These are phyloP conservation scores for Artemisia annua DNA, from an alignment of 129 eudicot species.

Conservation along the genomic window DNA sequence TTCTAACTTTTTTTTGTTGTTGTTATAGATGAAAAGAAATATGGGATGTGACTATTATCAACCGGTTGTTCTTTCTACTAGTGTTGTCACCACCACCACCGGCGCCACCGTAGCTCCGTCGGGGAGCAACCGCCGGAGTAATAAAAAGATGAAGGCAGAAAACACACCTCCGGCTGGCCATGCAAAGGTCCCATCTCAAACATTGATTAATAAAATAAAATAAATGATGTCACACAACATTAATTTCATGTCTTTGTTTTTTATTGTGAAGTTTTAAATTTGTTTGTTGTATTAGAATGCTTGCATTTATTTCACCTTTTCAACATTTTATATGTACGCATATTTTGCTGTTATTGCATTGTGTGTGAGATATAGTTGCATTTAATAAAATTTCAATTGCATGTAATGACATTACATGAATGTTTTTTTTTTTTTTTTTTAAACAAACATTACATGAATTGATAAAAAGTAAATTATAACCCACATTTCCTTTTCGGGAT, in stretches of 20 bases:
- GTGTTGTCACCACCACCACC: constrained; percentile 9
- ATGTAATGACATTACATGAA: neutral
- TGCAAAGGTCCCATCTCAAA: constrained; percentile 65
- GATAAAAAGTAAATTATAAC: too few relatives aligned
- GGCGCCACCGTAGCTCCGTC: constrained; percentile 38
- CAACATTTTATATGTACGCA: too few relatives aligned
- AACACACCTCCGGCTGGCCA: constrained; percentile 48
- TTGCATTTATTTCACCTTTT: too few relatives aligned
- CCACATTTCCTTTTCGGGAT: too few relatives aligned
- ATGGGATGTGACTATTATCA: constrained; percentile 38
- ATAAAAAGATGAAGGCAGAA: constrained; percentile 42
- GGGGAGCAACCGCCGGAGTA: constrained; percentile 35
- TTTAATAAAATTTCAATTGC: neutral
- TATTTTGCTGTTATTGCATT: too few relatives aligned
- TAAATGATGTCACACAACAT: neutral
- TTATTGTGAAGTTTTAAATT: too few relatives aligned
- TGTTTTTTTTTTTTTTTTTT: too few relatives aligned
- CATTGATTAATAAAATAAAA: neutral
- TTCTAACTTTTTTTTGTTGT: neutral
- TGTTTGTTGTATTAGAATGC: too few relatives aligned
- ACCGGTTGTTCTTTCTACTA: constrained; percentile 26
- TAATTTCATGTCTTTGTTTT: neutral
- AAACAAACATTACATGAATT: too few relatives aligned
- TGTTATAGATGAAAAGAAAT: constrained; percentile 51
- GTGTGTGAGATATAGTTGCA: too few relatives aligned